Base-by-base conservation (phyloP, 768 basidiomycete genomes). In the Mycena alexandri region DNA sequence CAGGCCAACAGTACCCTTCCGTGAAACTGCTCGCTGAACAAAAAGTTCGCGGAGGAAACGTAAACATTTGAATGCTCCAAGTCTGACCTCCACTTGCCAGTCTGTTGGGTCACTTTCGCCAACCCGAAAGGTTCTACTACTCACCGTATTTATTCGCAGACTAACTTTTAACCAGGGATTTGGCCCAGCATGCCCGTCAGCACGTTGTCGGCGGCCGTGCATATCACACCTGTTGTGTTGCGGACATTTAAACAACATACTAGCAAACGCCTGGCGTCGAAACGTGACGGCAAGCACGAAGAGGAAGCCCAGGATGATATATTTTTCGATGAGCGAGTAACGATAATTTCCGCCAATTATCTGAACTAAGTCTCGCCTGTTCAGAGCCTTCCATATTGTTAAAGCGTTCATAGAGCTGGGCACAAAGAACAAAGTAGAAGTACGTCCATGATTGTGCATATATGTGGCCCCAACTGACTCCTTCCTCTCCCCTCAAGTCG, bases 341-440 rank as follows among this genome's bases (percentile, higher is more conserved):
- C 19, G 51, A 29, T 34, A 16, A 42, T 24, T 34, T 34, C 9
- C 22, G 17, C 33, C 48, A 17, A 19, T 5, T 46, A 21, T 43
- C 38, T 60, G 51, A 25, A 9, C 29, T 54, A 13, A 43, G 50
- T 46, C 38, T 12, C 7, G 10, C 50, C 55, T 51, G 17, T 36
- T 2, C 68, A 88, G 87, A 79, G 90, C 90, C 0, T 93, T 92
- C 75, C 82, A 89, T 65, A 87, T 92, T 24, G 89, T 92, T 42
- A 90, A 90, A 78, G 85, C 89, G 0, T 93, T 93, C 75, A 87
- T 93, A 46, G 84, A 88, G 54, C 78, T 90, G 21, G 87, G 87
- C 8, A 89, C 88, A 0, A 79, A 82, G 50, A 90, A 92, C 74
- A 91, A 89, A 0, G 82, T 92, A 41, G 90, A 29, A 29, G 29